Base-by-base conservation (phyloP, 495 filamentous ascomycete species). In the Hypoxylon lenormandii region DNA sequence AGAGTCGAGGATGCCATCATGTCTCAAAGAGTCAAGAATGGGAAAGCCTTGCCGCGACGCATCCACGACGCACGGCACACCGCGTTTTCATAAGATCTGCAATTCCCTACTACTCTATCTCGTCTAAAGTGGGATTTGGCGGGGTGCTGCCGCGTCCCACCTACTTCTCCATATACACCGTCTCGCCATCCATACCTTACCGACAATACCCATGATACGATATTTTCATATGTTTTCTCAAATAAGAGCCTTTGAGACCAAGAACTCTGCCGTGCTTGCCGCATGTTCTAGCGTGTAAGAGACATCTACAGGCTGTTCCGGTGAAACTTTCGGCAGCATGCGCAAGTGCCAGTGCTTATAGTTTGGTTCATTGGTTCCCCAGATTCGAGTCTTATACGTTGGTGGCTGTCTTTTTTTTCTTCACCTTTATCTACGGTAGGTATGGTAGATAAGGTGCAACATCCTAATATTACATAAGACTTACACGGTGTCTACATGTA, bases 11-110 rank as follows among this genome's bases (percentile, higher is more conserved):
- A 12, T 54, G 54, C n/a, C n/a, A n/a, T n/a, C n/a, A n/a, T n/a
- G n/a, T n/a, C n/a, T n/a, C n/a, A n/a, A n/a, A n/a, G n/a, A n/a
- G n/a, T 33, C 30, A 11, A 8, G 30, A 33, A 11, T 26, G 30
- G 6, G 38, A 58, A 23, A 47, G 42, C 51, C 37, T 62, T 45
- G 42, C 28, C 55, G 61, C 50, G 53, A 46, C 53, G 18, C 40
- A 62, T 50, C 45, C 53, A 54, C 62, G 10, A 4, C 61, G 58
- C 42, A 59, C 40, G 43, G 62, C 68, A 71, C 68, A 71, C 68
- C 68, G 68, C 68, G 53, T 66, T 71, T 71, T 71, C 58, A 37
- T 61, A 18, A n/a, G 62, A 71, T 71, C 68, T 71, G 49, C 68
- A 59, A n/a, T 50, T 22, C 60, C 47, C 21, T 63, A 11, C 19